Evolutionary conservation across 352 stramenopile species (phyloP), one percentile per base, ranked within the genome.

Genomic region (Phytophthora cryptogea): DNA sequence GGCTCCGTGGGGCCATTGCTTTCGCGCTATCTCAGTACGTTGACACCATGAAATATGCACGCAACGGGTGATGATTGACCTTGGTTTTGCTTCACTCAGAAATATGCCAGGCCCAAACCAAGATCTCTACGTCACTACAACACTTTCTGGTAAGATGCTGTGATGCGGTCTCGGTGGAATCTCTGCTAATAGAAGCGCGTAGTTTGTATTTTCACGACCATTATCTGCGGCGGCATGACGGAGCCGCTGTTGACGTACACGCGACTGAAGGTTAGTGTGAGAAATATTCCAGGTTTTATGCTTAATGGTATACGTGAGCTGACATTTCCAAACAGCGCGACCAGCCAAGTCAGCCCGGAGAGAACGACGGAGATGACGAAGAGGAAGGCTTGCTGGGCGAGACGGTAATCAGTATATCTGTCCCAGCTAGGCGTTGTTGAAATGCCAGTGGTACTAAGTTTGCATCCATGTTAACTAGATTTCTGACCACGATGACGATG

Each of bases 201-300:
- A 86, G 81, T 99, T 35, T 97, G 97, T 16, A 96, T 99, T 40
- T 97, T 98, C 68, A 99, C 96, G 3, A 99, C 96, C 2, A 80
- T 99, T 41, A 94, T 98, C 42, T 98, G 92, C 68, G 96, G 95
- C 37, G 93, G 91, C 4, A 62, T 97, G 46, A 97, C 90, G 0
- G 91, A 96, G 61, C 88, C 90, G 6, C 61, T 97, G 32, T 78
- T 99, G 8, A 91, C 83, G 16, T 86, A 89, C 46, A 90, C 78
- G 0, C 54, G 83, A 51, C 68, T 90, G 31, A 90, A 89, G 70
- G 76, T 85, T 54, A n/a, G 48, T 49, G 28, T 33, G 8, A 10
- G 30, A 46, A n/a, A 1, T 28, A 14, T 8, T 37, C n/a, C 31
- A 51, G n/a, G 26, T 39, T 59, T 7, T 6, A 10, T 51, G 6